phyloP scores from a whole-genome alignment of 2,329 filamentous ascomycete species.

The Neophaeococcomyces aloes region DNA sequence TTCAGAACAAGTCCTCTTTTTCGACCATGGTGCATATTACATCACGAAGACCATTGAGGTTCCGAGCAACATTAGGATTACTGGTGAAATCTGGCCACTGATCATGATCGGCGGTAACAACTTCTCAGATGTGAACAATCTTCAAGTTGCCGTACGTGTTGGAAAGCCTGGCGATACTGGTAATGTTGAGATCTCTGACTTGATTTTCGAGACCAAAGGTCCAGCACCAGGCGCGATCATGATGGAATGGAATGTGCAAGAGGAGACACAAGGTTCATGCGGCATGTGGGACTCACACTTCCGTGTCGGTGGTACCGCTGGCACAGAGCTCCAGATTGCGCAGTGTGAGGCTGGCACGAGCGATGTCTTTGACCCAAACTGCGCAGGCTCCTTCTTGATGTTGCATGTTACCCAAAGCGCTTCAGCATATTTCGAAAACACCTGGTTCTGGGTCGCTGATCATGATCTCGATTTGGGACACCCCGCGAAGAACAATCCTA shows the following conservation, averaged over 20 bases:
- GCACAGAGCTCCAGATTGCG: slow-evolving; percentile 70
- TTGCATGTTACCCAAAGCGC: slow-evolving; percentile 46
- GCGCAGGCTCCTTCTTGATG: slow-evolving; percentile 61
- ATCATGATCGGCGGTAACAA: slow-evolving; percentile 69
- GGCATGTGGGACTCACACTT: slow-evolving; percentile 96
- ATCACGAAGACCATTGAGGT: slow-evolving; percentile 51
- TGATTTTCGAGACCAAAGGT: slow-evolving; percentile 76
- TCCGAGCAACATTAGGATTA: slow-evolving; percentile 70
- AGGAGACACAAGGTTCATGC: slow-evolving; percentile 54
- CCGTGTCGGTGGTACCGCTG: slow-evolving; percentile 76
- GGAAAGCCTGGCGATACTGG: slow-evolving; percentile 68
- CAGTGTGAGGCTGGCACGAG: slow-evolving; percentile 68
- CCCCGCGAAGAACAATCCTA: slow-evolving; percentile 27
- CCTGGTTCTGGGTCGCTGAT: slow-evolving; percentile 82
- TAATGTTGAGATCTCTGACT: slow-evolving; percentile 73
- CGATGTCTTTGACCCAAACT: slow-evolving; percentile 53
- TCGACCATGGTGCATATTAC: slow-evolving; percentile 54
- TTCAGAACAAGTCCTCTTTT: slow-evolving; percentile 51
- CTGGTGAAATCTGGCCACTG: slow-evolving; percentile 82
- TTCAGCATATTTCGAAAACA: slow-evolving; percentile 75
- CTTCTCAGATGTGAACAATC: slow-evolving; percentile 66
- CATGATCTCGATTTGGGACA: slow-evolving; percentile 71
- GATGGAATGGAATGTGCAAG: slow-evolving; percentile 80
- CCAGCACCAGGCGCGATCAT: slow-evolving; percentile 78
- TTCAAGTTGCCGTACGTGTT: slow-evolving; percentile 75